Conservation (phyloP, 352 stramenopile species). For the Phytophthora megakarya region DNA sequence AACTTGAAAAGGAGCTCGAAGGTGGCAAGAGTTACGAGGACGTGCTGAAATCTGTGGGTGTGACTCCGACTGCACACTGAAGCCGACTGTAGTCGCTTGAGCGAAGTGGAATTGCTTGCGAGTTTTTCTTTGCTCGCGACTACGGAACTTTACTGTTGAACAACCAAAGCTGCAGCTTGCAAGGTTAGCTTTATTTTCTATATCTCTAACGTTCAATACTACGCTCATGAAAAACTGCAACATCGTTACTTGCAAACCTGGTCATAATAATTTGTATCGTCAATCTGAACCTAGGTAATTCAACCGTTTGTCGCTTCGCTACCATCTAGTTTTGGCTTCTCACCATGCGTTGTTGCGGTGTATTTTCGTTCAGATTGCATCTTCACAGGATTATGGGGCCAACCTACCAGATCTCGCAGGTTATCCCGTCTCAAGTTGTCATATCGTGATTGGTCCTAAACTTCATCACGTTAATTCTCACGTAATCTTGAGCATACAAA, state of each 20-base stretch:
- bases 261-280: too few species aligned
- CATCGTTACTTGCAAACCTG: too few species aligned
- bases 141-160: constrained; percentile 8
- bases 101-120: constrained; percentile 8
- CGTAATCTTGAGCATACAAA: constrained; percentile 18
- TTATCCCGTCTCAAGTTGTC: constrained; percentile 6
- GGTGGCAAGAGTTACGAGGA: constrained; percentile 66
- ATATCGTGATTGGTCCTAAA: background rate
- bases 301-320: too few species aligned
- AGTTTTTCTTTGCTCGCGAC: constrained; percentile 9
- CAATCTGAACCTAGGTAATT: too few species aligned
- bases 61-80: constrained; percentile 40
- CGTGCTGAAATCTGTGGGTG: constrained; percentile 59
- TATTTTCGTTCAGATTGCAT: background rate
- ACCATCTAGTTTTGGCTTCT: too few species aligned
- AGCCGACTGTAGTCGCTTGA: constrained; percentile 30
- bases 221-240: background rate
- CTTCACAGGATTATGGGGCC: background rate
- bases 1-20: constrained; percentile 90
- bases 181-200: constrained; percentile 24
- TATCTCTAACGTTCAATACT: constrained; percentile 18
- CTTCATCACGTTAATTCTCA: background rate
- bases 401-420: constrained; percentile 8
- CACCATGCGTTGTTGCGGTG: background rate
- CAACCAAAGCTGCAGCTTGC: constrained; percentile 8